Percentiles rank a stretch among this genome's conserved stretches.
These are phyloP conservation scores for Picea abies DNA, from an alignment of 83 land plant species.

Conservation along the genomic window DNA sequence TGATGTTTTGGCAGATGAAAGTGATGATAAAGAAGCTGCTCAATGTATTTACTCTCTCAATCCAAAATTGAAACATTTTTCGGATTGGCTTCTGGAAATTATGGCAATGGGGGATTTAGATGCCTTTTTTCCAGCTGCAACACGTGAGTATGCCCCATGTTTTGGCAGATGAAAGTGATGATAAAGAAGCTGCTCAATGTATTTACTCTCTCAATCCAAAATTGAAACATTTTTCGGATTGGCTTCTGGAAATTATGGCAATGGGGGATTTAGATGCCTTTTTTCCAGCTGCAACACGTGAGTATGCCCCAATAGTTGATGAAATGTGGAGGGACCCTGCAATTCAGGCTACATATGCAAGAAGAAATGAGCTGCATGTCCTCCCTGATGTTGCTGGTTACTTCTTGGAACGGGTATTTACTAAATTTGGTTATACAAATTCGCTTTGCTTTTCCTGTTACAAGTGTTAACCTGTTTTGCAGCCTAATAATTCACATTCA, in stretches of 20 bases:
- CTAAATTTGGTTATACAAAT: background rate
- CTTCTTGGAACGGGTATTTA: conserved; percentile 69
- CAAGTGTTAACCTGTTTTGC: background rate
- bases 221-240: conserved; percentile 62
- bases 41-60: conserved; percentile 43
- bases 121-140: conserved; percentile 62
- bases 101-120: conserved; percentile 76
- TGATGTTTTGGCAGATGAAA: conserved; percentile 19
- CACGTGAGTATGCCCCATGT: conserved; percentile 58
- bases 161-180: conserved; percentile 25
- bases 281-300: conserved; percentile 71
- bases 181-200: conserved; percentile 20
- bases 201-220: conserved; percentile 50
- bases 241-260: conserved; percentile 73
- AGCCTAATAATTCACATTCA: background rate
- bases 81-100: conserved; percentile 75
- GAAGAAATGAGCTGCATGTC: conserved; percentile 62
- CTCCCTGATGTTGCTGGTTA: conserved; percentile 75
- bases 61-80: conserved; percentile 52
- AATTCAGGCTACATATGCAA: conserved; percentile 68
- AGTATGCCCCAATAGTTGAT: conserved; percentile 57
- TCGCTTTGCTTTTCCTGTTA: background rate
- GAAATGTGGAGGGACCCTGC: conserved; percentile 75
- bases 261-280: conserved; percentile 65
- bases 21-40: conserved; percentile 20